Percentiles rank a stretch among this genome's conserved stretches.
Evolutionary conservation across 345 rosid species (phyloP).

Genomic region (Eucalyptus cladocalyx): DNA sequence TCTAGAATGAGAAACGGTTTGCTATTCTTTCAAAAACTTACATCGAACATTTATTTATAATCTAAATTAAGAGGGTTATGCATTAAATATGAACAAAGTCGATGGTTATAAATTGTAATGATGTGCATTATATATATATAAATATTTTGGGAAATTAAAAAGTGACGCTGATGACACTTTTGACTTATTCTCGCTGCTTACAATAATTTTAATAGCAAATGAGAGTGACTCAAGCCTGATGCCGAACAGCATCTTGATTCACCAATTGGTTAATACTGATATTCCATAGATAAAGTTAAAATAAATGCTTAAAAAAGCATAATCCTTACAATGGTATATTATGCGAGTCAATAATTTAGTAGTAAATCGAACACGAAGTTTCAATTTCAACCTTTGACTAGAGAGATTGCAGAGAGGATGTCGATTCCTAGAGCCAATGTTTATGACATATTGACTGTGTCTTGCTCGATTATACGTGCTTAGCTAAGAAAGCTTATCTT

Average conservation of each 20-base stretch:
- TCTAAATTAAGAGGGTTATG: not conserved
- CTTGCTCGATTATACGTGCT: not conserved
- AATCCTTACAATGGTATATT: not conserved
- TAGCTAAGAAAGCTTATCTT: not conserved
- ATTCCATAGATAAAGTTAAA: not conserved
- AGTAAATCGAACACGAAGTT: not conserved
- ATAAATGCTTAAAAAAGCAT: not conserved
- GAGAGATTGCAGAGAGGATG: not conserved
- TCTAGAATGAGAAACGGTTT: not conserved
- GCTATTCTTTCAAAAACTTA: not conserved
- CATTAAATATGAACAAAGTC: not conserved
- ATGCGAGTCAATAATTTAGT: not conserved
- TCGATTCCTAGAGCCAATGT: not conserved
- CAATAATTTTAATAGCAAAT: not conserved
- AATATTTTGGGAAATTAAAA: not conserved
- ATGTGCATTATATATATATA: not conserved
- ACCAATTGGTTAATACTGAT: not conserved
- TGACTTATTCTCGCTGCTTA: not conserved
- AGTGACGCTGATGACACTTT: not conserved
- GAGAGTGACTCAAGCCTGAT: not conserved
- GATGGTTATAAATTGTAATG: not conserved
- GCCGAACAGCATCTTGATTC: not conserved
- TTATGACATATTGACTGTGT: not conserved
- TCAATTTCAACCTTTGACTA: not conserved
- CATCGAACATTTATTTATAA: not conserved